Evolutionary conservation across 306 rosid genomes (phyloP), one percentile per base, ranked within the genome.

Genomic region (Trifolium subterraneum): DNA sequence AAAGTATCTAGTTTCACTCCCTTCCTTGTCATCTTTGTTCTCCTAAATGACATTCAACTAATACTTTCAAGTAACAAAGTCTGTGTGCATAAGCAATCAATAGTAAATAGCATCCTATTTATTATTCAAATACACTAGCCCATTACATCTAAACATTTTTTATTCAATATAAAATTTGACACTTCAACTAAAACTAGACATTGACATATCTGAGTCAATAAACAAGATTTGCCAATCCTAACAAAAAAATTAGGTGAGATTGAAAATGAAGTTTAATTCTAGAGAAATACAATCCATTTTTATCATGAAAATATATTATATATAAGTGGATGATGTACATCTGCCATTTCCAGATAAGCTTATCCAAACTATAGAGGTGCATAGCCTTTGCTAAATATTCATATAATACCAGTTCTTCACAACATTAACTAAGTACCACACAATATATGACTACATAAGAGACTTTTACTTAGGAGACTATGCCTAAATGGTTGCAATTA

Each of bases 341-440:
- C 19, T 62, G 36, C 50, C 45, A 39, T 41, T 63, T 35, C 4
- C 39, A 16, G 23, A 54, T 3, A n/a, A 41, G 23, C 36, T 13
- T 8, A 65, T n/a, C 64, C 47, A 75, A 7, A 72, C 59, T 27
- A 20, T 3, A 39, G 8, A 31, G 51, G 72, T 64, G 23, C 19
- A 44, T 23, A 25, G 52, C 52, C 42, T 36, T 55, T 27, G 4
- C 39, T 19, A 39, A 75, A 54, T 66, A 48, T 38, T 61, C 33
- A 68, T 44, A 52, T 42, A 52, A 55, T n/a, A 78, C 9, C 68
- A 69, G 55, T 60, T 69, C 42, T 48, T 77, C 71, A 60, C 74
- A 47, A 23, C 64, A 60, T 61, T 15, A 51, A 60, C 39, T 13
- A 44, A 11, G 6, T 25, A 56, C 48, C 42, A 56, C 18, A 29